A percentile compares a stretch with the other conserved stretches of the same genome.
Evolutionary conservation across 345 rosid species (phyloP).

Genomic region (Acer yangbiense): DNA sequence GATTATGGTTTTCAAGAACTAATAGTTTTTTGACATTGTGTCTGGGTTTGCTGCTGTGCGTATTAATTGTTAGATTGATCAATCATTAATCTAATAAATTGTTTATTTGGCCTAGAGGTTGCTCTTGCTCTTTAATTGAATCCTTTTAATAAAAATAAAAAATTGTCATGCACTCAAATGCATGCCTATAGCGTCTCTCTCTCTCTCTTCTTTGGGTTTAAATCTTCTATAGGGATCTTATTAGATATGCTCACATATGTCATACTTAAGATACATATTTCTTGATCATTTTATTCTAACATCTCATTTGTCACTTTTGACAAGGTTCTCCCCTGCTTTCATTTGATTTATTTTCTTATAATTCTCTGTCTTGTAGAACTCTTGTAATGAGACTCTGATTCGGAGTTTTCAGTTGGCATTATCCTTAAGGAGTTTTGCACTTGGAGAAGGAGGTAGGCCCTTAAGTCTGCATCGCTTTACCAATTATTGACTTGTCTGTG

Average conservation of each 20-base stretch:
- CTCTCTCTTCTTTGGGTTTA: not conserved
- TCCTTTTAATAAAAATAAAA: too few relatives aligned
- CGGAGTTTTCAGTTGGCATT: constrained; percentile 73
- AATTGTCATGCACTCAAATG: not conserved
- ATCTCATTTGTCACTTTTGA: not conserved
- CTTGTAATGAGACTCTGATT: constrained; percentile 55
- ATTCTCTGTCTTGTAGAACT: constrained; percentile 42
- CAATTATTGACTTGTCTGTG: not conserved
- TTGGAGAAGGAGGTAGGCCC: constrained; percentile 46
- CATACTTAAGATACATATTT: not conserved
- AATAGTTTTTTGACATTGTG: not conserved
- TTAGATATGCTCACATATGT: not conserved
- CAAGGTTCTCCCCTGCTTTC: not conserved
- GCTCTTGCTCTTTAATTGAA: too few relatives aligned
- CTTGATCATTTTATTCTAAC: not conserved
- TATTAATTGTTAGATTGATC: too few relatives aligned
- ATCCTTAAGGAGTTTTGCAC: constrained; percentile 52
- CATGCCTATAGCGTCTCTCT: not conserved
- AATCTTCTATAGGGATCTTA: not conserved
- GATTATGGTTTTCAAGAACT: not conserved
- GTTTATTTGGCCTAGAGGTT: too few relatives aligned
- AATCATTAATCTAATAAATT: too few relatives aligned
- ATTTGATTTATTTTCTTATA: not conserved
- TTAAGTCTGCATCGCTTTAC: not conserved
- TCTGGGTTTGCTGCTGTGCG: too few relatives aligned